These are phyloP conservation scores for Saccharomycopsis guyanensis DNA, from an alignment of 805 yeast genomes.

Conservation along the genomic window DNA sequence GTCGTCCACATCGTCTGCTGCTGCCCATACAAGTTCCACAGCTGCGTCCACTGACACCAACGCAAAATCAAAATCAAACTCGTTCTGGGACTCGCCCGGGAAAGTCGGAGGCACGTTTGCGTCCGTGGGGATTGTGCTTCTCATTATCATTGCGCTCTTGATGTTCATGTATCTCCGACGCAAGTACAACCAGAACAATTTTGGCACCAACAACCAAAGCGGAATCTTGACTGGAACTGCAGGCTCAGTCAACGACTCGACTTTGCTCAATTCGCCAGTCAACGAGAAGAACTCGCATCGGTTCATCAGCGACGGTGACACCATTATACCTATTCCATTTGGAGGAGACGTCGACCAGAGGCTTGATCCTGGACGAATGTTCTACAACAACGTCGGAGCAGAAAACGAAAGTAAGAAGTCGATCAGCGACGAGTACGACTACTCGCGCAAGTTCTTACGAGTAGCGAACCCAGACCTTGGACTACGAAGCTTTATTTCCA, in stretches of 20 bases:
- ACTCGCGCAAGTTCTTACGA: constrained; percentile 39
- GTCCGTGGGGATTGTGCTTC: constrained; percentile 61
- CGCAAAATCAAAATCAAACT: constrained; percentile 22
- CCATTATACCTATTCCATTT: constrained; percentile 21
- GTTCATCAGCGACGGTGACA: constrained; percentile 20
- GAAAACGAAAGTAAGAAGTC: constrained; percentile 27
- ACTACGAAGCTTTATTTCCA: constrained; percentile 6
- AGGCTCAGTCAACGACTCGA: constrained; percentile 2
- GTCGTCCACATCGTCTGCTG: background rate
- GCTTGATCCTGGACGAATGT: constrained; percentile 49
- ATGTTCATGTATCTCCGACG: constrained; percentile 33
- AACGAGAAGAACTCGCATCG: constrained; percentile 20
- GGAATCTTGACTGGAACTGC: constrained; percentile 12
- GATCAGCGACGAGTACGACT: constrained; percentile 42
- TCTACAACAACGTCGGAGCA: constrained; percentile 23
- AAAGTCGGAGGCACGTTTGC: constrained; percentile 83
- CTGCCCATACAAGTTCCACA: background rate
- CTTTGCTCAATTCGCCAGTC: constrained; percentile 14
- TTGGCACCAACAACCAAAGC: constrained; percentile 5
- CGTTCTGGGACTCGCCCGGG: constrained; percentile 62
- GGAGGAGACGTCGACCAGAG: constrained; percentile 45
- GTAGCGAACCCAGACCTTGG: constrained; percentile 40
- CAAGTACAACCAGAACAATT: constrained; percentile 21
- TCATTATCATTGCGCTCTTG: constrained; percentile 37
- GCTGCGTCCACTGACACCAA: constrained; percentile 15